A percentile compares a stretch with the other conserved stretches of the same genome.
Evolutionary conservation across 108 stramenopile genomes (phyloP).

Genomic region (Cyclotella distinguenda): DNA sequence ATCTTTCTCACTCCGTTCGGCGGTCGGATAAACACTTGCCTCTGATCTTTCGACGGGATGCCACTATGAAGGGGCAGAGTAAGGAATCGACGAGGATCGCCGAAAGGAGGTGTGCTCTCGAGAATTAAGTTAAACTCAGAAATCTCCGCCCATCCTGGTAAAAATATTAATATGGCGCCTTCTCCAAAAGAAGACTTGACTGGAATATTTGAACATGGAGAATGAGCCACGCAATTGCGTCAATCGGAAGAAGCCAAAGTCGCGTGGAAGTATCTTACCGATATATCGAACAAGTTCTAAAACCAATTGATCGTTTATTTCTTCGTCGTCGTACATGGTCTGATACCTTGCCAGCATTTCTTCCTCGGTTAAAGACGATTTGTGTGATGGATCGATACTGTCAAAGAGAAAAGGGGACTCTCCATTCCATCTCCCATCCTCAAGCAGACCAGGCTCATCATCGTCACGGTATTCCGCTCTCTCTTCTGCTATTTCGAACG

Average conservation of each 20-base stretch:
- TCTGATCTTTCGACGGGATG: slow-evolving; percentile 79
- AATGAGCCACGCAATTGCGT: too few species aligned
- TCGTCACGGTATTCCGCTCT: slow-evolving; percentile 52
- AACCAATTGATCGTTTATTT: slow-evolving; percentile 59
- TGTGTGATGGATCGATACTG: slow-evolving; percentile 25
- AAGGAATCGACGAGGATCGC: slow-evolving; percentile 46
- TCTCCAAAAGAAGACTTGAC: slow-evolving; percentile 58
- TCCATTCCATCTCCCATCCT: slow-evolving; percentile 64
- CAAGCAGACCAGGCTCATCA: slow-evolving; percentile 30
- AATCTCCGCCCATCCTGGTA: slow-evolving; percentile 93
- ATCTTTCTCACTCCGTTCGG: slow-evolving; percentile 70
- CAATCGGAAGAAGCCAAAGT: too few species aligned
- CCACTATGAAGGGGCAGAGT: slow-evolving; percentile 78
- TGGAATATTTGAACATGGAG: too few species aligned
- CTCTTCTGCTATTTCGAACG: slow-evolving; percentile 40
- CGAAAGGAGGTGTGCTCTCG: slow-evolving; percentile 62
- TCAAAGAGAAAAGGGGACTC: slow-evolving; percentile 51
- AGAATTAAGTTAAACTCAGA: slow-evolving; percentile 58
- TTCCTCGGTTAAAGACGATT: slow-evolving; percentile 54
- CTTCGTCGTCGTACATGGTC: slow-evolving; percentile 67
- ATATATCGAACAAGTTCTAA: slow-evolving; percentile 62
- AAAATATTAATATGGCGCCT: slow-evolving; percentile 90
- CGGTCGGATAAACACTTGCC: slow-evolving; percentile 64
- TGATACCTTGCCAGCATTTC: slow-evolving; percentile 63
- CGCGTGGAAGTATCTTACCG: too few species aligned